Conservation (phyloP, 352 stramenopile species). For the Pythium graminicola region DNA sequence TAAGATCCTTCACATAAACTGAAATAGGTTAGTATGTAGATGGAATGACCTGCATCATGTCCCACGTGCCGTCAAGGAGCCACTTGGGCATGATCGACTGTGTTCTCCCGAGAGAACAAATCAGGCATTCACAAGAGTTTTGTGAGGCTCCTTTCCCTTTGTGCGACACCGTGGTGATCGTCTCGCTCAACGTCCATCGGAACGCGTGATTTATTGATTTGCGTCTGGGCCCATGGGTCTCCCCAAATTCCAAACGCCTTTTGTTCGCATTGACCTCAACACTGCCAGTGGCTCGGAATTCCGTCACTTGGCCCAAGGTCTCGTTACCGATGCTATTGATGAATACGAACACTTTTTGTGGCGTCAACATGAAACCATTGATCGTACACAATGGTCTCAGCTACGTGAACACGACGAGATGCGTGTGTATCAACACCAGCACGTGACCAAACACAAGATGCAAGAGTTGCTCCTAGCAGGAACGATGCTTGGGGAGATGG, state of each 20-base stretch:
- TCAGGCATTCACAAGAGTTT: no score
- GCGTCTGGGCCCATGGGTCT: slow-evolving; percentile 19
- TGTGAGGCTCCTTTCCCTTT: no score
- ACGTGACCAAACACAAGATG: neutral
- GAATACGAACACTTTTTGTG: slow-evolving; percentile 50
- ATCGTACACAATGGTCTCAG: slow-evolving; percentile 43
- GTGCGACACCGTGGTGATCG: no score
- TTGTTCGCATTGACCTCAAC: slow-evolving; percentile 33
- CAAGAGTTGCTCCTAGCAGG: slow-evolving; percentile 24
- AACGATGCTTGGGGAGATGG: slow-evolving; percentile 39
- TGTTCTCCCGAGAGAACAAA: no score
- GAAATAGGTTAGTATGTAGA: neutral
- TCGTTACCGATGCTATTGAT: slow-evolving; percentile 40
- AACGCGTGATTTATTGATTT: no score
- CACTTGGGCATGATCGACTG: no score
- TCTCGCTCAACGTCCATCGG: no score
- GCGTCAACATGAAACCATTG: slow-evolving; percentile 31
- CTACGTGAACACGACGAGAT: slow-evolving; percentile 43
- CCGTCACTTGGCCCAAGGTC: slow-evolving; percentile 31
- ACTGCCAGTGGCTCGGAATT: slow-evolving; percentile 36
- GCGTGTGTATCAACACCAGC: slow-evolving; percentile 28
- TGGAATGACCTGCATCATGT: no score
- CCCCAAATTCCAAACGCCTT: slow-evolving; percentile 41
- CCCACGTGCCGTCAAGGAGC: no score
- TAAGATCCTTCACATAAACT: neutral